Percentiles rank a stretch among this genome's conserved stretches.
These are phyloP conservation scores for Curvularia sp. DNA, from an alignment of 2,329 filamentous ascomycete species.

Conservation along the genomic window DNA sequence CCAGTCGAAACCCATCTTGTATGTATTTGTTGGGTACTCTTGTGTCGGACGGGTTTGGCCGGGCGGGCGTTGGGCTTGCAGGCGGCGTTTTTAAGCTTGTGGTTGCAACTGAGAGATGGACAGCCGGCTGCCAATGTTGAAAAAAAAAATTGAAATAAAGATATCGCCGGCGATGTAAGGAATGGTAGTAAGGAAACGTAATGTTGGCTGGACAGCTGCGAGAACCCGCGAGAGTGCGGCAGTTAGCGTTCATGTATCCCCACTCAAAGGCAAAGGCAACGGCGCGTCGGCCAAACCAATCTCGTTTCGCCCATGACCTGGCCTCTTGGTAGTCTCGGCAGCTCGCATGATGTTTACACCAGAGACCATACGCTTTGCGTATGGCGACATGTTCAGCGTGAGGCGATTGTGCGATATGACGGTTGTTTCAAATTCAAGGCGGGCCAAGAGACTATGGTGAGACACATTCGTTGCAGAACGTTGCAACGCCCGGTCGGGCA, in stretches of 20 bases:
- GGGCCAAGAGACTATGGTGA: constrained; percentile 35
- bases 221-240: constrained; percentile 20
- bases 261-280: constrained; percentile 20
- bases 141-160: constrained; percentile 7
- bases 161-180: constrained; percentile 20
- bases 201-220: constrained; percentile 20
- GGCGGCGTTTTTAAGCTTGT: background rate
- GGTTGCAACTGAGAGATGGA: constrained; percentile 11
- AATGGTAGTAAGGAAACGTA: constrained; percentile 17
- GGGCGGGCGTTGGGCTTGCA: background rate
- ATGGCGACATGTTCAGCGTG: constrained; percentile 16
- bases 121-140: constrained; percentile 37
- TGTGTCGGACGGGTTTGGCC: background rate
- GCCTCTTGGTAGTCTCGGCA: constrained; percentile 19
- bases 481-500: constrained; percentile 11
- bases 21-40: constrained; percentile 3
- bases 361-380: constrained; percentile 28
- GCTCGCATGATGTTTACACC: constrained; percentile 29
- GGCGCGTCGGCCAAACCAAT: constrained; percentile 34
- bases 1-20: constrained; percentile 39
- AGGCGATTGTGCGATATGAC: constrained; percentile 23
- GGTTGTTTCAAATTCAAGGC: constrained; percentile 35
- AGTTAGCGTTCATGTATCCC: constrained; percentile 25
- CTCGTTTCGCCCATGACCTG: constrained; percentile 35
- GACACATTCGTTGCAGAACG: constrained; percentile 28